Base-by-base conservation (phyloP, 2,329 filamentous ascomycete species). In the Spiromastix sp. region DNA sequence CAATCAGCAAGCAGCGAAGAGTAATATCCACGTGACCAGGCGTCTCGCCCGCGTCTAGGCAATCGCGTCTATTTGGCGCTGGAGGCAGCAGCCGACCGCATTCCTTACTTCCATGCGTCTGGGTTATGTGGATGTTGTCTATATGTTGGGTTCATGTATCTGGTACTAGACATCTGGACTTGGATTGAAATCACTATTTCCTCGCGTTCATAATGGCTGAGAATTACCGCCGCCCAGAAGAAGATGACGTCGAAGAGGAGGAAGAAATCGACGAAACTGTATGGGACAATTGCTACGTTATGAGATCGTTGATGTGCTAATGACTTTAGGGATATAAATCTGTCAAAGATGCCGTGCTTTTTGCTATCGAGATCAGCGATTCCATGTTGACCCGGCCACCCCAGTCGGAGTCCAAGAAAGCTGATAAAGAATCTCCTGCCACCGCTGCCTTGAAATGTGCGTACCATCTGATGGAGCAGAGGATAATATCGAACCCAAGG, bases 331-430 rank as follows among this genome's bases (percentile, higher is more conserved):
- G 77, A 59, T 98, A 91, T 67, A 93, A 87, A 64, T 72, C 81
- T 1, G 80, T 87, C 54, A 95, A 94, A 64, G 91, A 98, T 77
- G 91, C 91, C n/a, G 74, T 96, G n/a, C 71, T 98, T 16, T 89
- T 98, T 55, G 89, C 86, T 10, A 94, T 98, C 50, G 82, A 96
- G 50, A 71, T 96, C 53, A 95, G 83, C 67, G 63, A 76, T 24
- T 86, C 85, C 0, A 98, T 96, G 89, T 66, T 96, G 43, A 65
- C 66, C 2, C 65, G 66, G 27, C 84, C 84, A 15, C 71, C 76
- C 2, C 63, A 69, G 2, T 70, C 70, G 5, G 70, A 74, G 41
- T 72, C 78, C 33, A 93, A 84, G 61, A 89, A 86, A 56, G 74
- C 77, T 28, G 81, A 84, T 44, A 77, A 69, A 38, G 84, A 89